A percentile compares a stretch with the other conserved stretches of the same genome.
Conservation (phyloP, 805 yeast species). For the Candida dendrica region DNA sequence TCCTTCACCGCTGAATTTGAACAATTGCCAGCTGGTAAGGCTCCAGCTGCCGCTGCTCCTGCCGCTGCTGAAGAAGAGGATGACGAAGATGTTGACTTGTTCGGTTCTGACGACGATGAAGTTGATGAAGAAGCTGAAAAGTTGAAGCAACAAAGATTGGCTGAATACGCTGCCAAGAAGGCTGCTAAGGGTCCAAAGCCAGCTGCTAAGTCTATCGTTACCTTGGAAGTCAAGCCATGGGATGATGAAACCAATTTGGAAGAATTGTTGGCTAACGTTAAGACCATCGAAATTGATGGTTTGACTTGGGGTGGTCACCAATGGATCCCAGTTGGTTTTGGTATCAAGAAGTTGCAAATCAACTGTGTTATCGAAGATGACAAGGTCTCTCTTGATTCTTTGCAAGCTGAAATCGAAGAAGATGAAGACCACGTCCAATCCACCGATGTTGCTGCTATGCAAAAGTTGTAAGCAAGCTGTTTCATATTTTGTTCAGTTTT, state of each 20-base stretch:
- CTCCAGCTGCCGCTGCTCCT: slow-evolving; percentile 50
- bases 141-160: slow-evolving; percentile 94
- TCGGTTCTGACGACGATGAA: slow-evolving; percentile 87
- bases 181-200: slow-evolving; percentile 96
- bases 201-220: slow-evolving; percentile 96
- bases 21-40: slow-evolving; percentile 68
- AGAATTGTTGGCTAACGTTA: slow-evolving; percentile 78
- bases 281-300: slow-evolving; percentile 84
- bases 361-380: slow-evolving; percentile 97
- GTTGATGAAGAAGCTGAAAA: slow-evolving; percentile 97
- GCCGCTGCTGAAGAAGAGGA: slow-evolving; percentile 65
- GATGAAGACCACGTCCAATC: slow-evolving; percentile 99
- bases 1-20: slow-evolving; percentile 82
- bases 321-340: slow-evolving; percentile 96
- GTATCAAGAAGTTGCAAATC: slow-evolving; percentile 98
- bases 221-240: slow-evolving; percentile 99
- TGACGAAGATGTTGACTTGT: slow-evolving; percentile 86
- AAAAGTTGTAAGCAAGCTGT: slow-evolving; percentile 63
- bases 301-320: slow-evolving; percentile 97
- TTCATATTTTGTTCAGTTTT: slow-evolving; percentile 2
- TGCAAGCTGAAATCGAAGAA: slow-evolving; percentile 68
- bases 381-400: slow-evolving; percentile 87
- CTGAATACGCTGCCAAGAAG: slow-evolving; percentile 96
- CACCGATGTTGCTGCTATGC: slow-evolving; percentile 98
- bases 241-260: slow-evolving; percentile 98